Evolutionary conservation across 148 eudicot species (phyloP), one percentile per base, ranked within the genome.

Genomic region (Tetragonia tetragonoides): DNA sequence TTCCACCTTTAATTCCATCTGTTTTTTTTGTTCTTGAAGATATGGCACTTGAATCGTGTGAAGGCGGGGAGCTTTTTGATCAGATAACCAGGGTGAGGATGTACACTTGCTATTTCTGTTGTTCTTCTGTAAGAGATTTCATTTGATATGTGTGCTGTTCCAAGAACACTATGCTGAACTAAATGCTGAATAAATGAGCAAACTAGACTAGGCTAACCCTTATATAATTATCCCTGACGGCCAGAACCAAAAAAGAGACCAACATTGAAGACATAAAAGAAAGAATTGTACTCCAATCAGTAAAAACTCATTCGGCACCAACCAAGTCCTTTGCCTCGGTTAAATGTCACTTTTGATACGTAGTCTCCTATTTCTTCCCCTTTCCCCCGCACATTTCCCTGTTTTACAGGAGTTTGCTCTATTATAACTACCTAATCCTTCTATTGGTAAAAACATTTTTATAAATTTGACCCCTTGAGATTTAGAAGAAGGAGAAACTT

Each of bases 31-130:
- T 56, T 81, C 74, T 24, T 92, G 87, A 75, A 95, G 99, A 95
- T 79, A 95, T 95, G 98, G 99, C 93, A 47, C 97, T 95, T 42
- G 99, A 95, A 84, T 90, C 97, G 17, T 95, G 99, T 82, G 98
- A 95, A 85, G 99, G 98, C 34, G 99, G 99, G 69, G 99, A 95
- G 81, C 97, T 95, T 80, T 95, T 95, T 81, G 99, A 95, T 81
- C 99, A 95, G 85, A 95, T 95, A 78, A 90, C 93, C 75, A 89
- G 99, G 97, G 99, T 95, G 83, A 86, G 97, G 77, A 60, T 70
- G 17, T 76, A 44, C 3, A 54, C 42, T 59, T 16, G 37, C n/a
- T 21, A n/a, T 44, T 16, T 2, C 11, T 42, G 16, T 66, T 66
- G 21, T 21, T 24, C 44, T 75, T 38, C 5, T 47, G n/a, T 64